These are phyloP conservation scores for Pyrrhoderma lamaoense DNA, from an alignment of 1,284 basidiomycete species.

Conservation along the genomic window DNA sequence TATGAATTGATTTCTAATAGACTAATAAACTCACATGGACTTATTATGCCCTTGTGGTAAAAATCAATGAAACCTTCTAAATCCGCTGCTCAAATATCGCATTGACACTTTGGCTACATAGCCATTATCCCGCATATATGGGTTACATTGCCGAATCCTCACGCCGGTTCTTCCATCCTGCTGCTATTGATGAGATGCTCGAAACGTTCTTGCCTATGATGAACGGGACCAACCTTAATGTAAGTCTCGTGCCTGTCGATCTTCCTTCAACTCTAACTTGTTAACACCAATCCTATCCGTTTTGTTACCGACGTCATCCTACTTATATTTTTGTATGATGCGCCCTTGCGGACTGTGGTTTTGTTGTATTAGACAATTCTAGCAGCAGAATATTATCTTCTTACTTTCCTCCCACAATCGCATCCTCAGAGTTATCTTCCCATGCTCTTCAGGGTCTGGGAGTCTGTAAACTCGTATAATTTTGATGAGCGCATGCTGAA, in stretches of 20 bases:
- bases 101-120: slow-evolving; percentile 23
- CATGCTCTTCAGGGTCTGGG: slow-evolving; percentile 76
- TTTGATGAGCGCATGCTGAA: slow-evolving; percentile 79
- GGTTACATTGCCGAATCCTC: slow-evolving; percentile 79
- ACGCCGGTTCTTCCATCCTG: slow-evolving; percentile 86
- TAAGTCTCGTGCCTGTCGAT: slow-evolving; percentile 29
- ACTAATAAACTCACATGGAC: no score
- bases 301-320: no score
- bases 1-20: slow-evolving; percentile 1
- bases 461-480: slow-evolving; percentile 76
- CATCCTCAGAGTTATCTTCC: slow-evolving; percentile 79
- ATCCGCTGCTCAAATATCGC: no score
- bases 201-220: slow-evolving; percentile 69
- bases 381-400: slow-evolving; percentile 73
- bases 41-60: no score
- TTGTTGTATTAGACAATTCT: slow-evolving; percentile 51
- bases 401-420: slow-evolving; percentile 71
- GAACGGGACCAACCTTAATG: slow-evolving; percentile 70
- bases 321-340: no score
- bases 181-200: slow-evolving; percentile 88
- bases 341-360: not conserved
- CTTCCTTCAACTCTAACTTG: not conserved
- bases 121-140: slow-evolving; percentile 75
- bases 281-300: not conserved
- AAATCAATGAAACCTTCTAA: no score